Conservation (phyloP, 805 yeast species). For the Lipomyces yamadae region DNA sequence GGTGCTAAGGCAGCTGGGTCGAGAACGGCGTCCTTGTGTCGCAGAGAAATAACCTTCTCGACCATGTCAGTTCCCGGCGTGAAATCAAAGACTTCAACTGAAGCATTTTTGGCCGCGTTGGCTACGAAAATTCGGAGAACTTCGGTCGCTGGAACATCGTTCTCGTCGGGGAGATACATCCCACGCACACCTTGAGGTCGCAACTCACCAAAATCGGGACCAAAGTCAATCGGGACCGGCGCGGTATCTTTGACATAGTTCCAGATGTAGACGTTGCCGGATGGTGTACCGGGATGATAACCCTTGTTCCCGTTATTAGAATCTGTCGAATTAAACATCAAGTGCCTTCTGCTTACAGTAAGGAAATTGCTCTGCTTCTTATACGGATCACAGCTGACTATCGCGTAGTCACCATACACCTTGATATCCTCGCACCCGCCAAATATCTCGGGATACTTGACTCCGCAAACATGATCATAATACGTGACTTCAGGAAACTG, state of each 20-base stretch:
- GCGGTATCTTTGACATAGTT: constrained; percentile 31
- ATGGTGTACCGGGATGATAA: constrained; percentile 21
- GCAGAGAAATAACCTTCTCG: constrained; percentile 28
- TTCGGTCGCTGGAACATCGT: constrained; percentile 3
- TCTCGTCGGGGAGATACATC: constrained; percentile 12
- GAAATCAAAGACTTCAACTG: constrained; percentile 34
- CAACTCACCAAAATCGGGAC: constrained; percentile 32
- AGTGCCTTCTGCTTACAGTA: constrained; percentile 17
- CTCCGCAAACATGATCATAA: constrained; percentile 25
- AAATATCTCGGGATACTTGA: constrained; percentile 29
- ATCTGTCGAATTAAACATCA: background rate
- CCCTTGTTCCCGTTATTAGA: constrained; percentile 18
- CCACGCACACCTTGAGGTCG: constrained; percentile 35
- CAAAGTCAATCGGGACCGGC: constrained; percentile 25
- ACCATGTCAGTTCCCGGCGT: constrained; percentile 19
- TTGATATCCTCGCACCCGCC: constrained; percentile 34
- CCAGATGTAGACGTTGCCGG: constrained; percentile 35
- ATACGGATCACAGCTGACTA: constrained; percentile 37
- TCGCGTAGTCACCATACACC: constrained; percentile 33
- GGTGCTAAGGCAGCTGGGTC: constrained; percentile 34
- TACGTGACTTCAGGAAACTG: constrained; percentile 35
- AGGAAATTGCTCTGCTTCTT: constrained; percentile 31
- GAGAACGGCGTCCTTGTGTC: constrained; percentile 29
- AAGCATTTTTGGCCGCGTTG: constrained; percentile 35
- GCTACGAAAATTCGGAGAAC: constrained; percentile 30